Evolutionary conservation across 2,329 filamentous ascomycete species (phyloP).

Genomic region (Colletotrichum salicis): DNA sequence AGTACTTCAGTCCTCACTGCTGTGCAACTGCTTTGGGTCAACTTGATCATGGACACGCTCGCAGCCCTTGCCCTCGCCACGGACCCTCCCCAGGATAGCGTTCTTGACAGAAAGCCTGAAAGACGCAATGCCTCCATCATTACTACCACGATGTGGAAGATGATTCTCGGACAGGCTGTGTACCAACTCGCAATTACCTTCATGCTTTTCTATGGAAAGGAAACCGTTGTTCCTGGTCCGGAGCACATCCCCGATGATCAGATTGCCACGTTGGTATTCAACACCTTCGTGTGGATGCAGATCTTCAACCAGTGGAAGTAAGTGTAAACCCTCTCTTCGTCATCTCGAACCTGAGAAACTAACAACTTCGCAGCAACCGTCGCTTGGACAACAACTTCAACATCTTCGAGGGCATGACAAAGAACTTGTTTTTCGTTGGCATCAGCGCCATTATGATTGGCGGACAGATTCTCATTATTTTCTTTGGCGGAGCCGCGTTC

Average conservation of each 20-base stretch:
- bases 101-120: constrained; percentile 80
- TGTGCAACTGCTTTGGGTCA: constrained; percentile 95
- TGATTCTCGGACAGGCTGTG: constrained; percentile 93
- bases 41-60: constrained; percentile 97
- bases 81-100: constrained; percentile 84
- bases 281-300: constrained; percentile 99
- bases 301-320: constrained; percentile 98
- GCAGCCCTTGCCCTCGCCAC: constrained; percentile 89
- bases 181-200: constrained; percentile 87
- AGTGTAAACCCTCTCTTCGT: constrained; percentile 49
- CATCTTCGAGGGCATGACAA: constrained; percentile 87
- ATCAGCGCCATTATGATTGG: constrained; percentile 91
- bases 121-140: constrained; percentile 72
- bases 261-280: constrained; percentile 89
- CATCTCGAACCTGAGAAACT: constrained; percentile 38
- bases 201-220: constrained; percentile 81
- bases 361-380: constrained; percentile 70
- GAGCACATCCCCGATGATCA: constrained; percentile 48
- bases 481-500: constrained; percentile 85
- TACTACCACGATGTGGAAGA: constrained; percentile 97
- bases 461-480: constrained; percentile 90
- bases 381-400: constrained; percentile 95
- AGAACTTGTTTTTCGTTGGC: constrained; percentile 88
- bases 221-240: constrained; percentile 43
- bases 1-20: constrained; percentile 80